Conservation (phyloP, 2,329 filamentous ascomycete species). For the Alternaria incomplexa region DNA sequence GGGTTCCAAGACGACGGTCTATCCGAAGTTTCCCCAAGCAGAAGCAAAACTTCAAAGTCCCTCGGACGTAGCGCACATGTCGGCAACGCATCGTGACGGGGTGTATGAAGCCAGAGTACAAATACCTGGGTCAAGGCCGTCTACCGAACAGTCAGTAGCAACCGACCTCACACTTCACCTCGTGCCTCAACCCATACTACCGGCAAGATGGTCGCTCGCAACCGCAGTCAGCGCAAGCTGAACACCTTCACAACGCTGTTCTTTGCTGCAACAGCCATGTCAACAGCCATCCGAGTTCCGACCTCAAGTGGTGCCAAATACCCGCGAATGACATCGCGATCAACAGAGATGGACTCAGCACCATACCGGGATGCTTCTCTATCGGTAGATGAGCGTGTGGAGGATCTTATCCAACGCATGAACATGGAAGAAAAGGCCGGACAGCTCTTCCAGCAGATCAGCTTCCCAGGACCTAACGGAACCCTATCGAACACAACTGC, state of each 20-base stretch:
- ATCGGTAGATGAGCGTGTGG: slow-evolving; percentile 55
- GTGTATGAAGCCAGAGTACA: slow-evolving; percentile 9
- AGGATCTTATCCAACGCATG: slow-evolving; percentile 55
- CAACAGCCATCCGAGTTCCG: slow-evolving; percentile 16
- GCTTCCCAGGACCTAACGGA: slow-evolving; percentile 42
- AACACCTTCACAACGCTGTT: slow-evolving; percentile 20
- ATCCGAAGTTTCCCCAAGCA: slow-evolving; percentile 10
- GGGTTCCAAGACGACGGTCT: not conserved
- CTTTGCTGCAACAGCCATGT: slow-evolving; percentile 20
- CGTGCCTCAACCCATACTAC: slow-evolving; percentile 1
- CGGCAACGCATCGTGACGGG: not conserved
- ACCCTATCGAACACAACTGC: slow-evolving; percentile 43
- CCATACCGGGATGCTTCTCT: slow-evolving; percentile 49
- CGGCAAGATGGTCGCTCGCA: slow-evolving; percentile 14
- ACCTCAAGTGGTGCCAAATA: not conserved
- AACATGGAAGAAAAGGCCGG: slow-evolving; percentile 58
- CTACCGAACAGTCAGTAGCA: not conserved
- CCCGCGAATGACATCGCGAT: slow-evolving; percentile 5
- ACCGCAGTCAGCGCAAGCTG: slow-evolving; percentile 15
- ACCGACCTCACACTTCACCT: not conserved
- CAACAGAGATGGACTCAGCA: slow-evolving; percentile 16
- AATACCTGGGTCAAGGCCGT: slow-evolving; percentile 9
- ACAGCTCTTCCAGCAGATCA: slow-evolving; percentile 54
- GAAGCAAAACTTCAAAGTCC: not conserved
- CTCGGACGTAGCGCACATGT: slow-evolving; percentile 9